Base-by-base conservation (phyloP, 2,329 filamentous ascomycete genomes). In the Apiospora arundinis region DNA sequence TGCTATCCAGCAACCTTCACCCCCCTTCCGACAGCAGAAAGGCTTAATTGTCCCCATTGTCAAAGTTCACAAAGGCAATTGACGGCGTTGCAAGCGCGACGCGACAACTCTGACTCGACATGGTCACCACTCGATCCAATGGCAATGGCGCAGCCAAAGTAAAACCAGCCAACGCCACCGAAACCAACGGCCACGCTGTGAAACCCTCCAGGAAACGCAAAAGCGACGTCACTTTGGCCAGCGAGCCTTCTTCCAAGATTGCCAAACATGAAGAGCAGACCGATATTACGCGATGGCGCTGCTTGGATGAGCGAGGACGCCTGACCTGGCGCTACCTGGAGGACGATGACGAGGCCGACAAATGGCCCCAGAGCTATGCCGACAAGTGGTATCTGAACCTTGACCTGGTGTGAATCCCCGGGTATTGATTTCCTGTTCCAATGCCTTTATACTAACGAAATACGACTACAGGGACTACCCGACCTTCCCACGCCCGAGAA, bases 291-390 rank as follows among this genome's bases (percentile, higher is more conserved):
- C 88, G 93, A 81, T 99, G 96, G 96, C 90, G 96, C 73, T 83
- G 98, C 80, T 88, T 90, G 73, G 92, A 97, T 78, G 93, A 97
- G 72, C 88, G 90, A 69, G 95, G 96, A 67, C 88, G 93, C 70
- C 95, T 98, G 77, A 97, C 94, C 68, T 99, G 96, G 96, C 93
- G 96, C 78, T 99, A 98, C 79, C 85, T 99, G 3, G 89, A 90
- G 12, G 92, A 96, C 70, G 88, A 91, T 32, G 87, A 93, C 72
- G 91, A 93, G 70, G 83, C 87, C 9, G 85, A 92, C 76, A 84
- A 89, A 71, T 98, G 95, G 95, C 95, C 95, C 6, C 95, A 98
- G 83, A 92, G 90, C 32, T 87, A 86, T 70, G 94, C 95, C n/a
- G 97, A 99, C 80, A 97, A 94, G 81, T 97, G 95, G 81, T 93